Evolutionary conservation across 2,329 filamentous ascomycete genomes (phyloP), one percentile per base, ranked within the genome.

Genomic region (Paecilomyces niveus): DNA sequence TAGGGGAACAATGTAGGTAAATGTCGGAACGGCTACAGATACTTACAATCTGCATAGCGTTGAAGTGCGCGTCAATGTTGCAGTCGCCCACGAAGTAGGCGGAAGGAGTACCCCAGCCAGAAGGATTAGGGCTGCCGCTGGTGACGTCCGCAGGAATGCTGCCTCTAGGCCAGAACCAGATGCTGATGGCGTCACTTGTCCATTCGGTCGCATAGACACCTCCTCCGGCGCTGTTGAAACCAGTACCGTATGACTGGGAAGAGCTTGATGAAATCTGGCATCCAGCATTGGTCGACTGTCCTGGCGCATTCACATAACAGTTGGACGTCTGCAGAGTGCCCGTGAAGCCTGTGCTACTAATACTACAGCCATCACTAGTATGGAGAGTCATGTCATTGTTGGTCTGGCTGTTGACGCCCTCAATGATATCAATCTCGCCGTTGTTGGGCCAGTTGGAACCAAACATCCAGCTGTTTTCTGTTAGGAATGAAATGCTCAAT

Each of bases 141-240:
- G 74, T 68, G 60, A 90, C 84, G 70, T 92, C 86, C 2, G 72
- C 66, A 1, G 89, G 90, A 59, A 92, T 83, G 13, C 71, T 70
- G 62, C 72, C 73, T n/a, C 89, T 87, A 0, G 86, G 80, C 75
- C 96, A 97, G 81, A 90, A 93, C 84, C 86, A 97, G 63, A 96
- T 81, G 49, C 82, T 82, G 72, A 97, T 94, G 62, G 80, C 80
- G 0, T 82, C 70, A 31, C 82, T 80, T 1, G 88, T 90, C 89
- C 92, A 96, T 72, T 92, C 86, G 58, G 87, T 84, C 33, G 85
- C 88, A 67, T 89, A 92, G 53, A 92, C 80, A 45, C 89, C 89
- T 24, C 89, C 89, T 9, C 82, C 81, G 32, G 75, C 81, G 24
- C 76, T 76, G 74, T 94, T 94, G 79, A 95, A 92, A 6, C 82